Conservation (phyloP, 176 grass and related monocot species). For the Eremochloa ophiuroides region DNA sequence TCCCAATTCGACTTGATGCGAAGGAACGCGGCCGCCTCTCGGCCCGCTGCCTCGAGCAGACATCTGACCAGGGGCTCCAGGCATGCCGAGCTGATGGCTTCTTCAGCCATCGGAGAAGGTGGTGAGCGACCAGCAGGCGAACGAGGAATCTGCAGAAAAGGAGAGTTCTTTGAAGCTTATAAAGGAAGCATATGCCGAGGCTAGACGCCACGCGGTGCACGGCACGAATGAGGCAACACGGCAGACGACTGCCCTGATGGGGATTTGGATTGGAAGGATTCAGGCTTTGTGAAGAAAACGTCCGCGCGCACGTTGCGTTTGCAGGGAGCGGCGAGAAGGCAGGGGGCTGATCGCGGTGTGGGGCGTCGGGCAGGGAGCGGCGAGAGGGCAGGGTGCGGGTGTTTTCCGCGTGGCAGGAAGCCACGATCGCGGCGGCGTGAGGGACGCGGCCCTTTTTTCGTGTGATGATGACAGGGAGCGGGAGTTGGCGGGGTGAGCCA, state of each 20-base stretch:
- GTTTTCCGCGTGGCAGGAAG: too few relatives aligned
- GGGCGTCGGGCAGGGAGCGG: too few relatives aligned
- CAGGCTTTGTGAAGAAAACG: not conserved
- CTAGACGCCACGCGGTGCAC: not conserved
- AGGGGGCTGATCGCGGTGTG: too few relatives aligned
- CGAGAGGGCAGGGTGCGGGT: too few relatives aligned
- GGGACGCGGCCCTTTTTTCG: too few relatives aligned
- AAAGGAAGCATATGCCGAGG: not conserved
- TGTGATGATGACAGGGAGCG: too few relatives aligned
- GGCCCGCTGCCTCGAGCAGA: not conserved
- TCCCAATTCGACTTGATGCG: constrained; percentile 35
- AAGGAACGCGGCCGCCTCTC: constrained; percentile 33
- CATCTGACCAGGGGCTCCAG: constrained; percentile 23
- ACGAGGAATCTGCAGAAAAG: too few relatives aligned
- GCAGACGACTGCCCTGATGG: not conserved
- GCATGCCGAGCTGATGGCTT: not conserved
- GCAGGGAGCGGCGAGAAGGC: too few relatives aligned
- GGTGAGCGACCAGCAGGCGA: too few relatives aligned
- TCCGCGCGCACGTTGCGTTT: not conserved
- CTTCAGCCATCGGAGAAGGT: constrained; percentile 27
- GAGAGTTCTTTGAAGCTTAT: too few relatives aligned
- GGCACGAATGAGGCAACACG: not conserved
- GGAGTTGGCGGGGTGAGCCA: too few relatives aligned
- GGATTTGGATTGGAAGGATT: not conserved
- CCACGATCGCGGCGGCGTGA: too few relatives aligned